Evolutionary conservation across 2,329 filamentous ascomycete genomes (phyloP).

Genomic region (Fonsecaea nubica): DNA sequence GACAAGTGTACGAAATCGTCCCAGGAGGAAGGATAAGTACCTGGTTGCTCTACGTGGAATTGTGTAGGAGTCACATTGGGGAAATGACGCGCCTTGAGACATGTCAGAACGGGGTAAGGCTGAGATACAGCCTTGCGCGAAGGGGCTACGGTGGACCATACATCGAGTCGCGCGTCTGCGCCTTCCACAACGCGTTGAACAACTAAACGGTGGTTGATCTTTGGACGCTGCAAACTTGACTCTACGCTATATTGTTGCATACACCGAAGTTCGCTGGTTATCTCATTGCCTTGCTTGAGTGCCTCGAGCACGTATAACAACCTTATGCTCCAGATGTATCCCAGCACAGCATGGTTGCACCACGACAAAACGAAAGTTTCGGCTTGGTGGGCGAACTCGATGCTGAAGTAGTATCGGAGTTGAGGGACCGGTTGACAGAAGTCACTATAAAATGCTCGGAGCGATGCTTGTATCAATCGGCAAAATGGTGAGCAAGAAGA

Average conservation of each 20-base stretch:
- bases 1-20: not conserved
- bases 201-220: not conserved
- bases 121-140: conserved; percentile 14
- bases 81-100: too few relatives aligned
- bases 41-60: too few relatives aligned
- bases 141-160: not conserved
- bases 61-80: too few relatives aligned
- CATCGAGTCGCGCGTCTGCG: conserved; percentile 12
- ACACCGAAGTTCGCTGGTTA: not conserved
- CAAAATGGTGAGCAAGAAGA: conserved; percentile 73
- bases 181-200: conserved; percentile 9
- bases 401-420: conserved; percentile 35
- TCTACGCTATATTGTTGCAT: not conserved
- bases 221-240: not conserved
- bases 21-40: not conserved
- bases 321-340: not conserved
- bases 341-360: conserved; percentile 19
- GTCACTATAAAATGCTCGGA: conserved; percentile 92
- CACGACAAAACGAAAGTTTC: conserved; percentile 34
- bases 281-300: not conserved
- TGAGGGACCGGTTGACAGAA: conserved; percentile 38
- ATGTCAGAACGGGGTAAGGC: conserved; percentile 5
- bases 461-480: conserved; percentile 90
- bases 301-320: not conserved
- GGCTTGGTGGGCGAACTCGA: conserved; percentile 33